Evolutionary conservation across 257 asterid genomes (phyloP).

Genomic region (Scutellaria galericulata): DNA sequence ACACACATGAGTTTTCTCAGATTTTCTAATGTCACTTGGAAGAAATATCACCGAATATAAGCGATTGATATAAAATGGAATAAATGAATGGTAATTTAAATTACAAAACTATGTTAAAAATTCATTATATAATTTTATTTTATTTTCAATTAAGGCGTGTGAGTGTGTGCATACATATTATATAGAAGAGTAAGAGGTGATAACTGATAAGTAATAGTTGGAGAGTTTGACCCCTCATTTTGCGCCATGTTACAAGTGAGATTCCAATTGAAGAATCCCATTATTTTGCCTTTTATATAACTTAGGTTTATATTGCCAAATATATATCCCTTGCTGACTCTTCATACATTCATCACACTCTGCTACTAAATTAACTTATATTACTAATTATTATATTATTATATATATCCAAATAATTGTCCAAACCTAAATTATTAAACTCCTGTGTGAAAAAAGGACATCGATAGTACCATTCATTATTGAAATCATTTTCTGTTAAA

Average conservation of each 20-base stretch:
- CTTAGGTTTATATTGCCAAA: slow-evolving; percentile 12
- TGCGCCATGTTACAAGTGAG: slow-evolving; percentile 43
- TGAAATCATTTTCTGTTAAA: slow-evolving; percentile 19
- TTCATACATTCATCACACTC: slow-evolving; percentile 4
- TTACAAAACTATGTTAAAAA: no score
- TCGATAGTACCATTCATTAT: slow-evolving; percentile 12
- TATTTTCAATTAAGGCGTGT: not conserved
- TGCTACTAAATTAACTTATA: not conserved
- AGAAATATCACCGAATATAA: no score
- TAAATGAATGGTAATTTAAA: no score
- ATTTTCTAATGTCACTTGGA: no score
- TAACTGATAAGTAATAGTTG: slow-evolving; percentile 23
- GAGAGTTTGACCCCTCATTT: slow-evolving; percentile 32
- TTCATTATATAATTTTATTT: no score
- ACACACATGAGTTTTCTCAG: no score
- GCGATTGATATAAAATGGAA: no score
- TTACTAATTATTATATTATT: no score
- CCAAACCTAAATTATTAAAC: slow-evolving; percentile 2
- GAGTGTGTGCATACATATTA: not conserved
- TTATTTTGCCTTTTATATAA: slow-evolving; percentile 13
- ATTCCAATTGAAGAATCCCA: slow-evolving; percentile 33
- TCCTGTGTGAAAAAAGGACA: slow-evolving; percentile 32
- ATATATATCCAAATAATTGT: not conserved
- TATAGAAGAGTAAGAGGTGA: slow-evolving; percentile 7
- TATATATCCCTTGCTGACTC: not conserved